phyloP scores from a whole-genome alignment of 306 rosid species.

The Oxytropis ochrocephala region DNA sequence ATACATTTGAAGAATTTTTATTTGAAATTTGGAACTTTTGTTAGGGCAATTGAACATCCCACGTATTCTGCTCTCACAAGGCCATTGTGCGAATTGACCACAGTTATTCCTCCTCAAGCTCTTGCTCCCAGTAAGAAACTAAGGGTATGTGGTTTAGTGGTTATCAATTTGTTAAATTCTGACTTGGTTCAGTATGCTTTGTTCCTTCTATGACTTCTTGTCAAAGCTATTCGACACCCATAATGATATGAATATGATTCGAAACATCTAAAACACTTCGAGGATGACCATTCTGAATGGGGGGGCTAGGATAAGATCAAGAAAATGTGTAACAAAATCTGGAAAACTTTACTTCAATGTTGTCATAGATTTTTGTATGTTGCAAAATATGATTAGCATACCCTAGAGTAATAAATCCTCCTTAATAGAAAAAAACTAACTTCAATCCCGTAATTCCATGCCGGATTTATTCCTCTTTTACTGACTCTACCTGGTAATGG shows the following conservation, averaged over 20 bases:
- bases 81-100: conserved; percentile 91
- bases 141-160: conserved; percentile 59
- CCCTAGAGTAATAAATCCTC: conserved; percentile 2
- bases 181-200: neutral
- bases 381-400: conserved; percentile 6
- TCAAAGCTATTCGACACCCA: conserved; percentile 11
- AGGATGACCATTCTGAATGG: neutral
- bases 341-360: conserved; percentile 14
- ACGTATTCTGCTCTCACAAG: conserved; percentile 97
- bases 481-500: conserved; percentile 14
- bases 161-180: neutral
- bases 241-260: conserved; percentile 10
- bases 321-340: neutral
- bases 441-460: neutral
- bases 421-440: neutral
- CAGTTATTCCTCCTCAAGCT: conserved; percentile 83
- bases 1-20: neutral
- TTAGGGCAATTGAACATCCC: conserved; percentile 98
- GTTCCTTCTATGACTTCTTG: neutral
- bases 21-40: conserved; percentile 20
- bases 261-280: conserved; percentile 9
- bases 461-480: neutral
- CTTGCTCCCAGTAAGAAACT: conserved; percentile 92
- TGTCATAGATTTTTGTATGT: neutral
- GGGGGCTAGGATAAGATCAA: conserved; percentile 1